Base-by-base conservation (phyloP, 2,329 filamentous ascomycete genomes). In the Cladosporium sp. region DNA sequence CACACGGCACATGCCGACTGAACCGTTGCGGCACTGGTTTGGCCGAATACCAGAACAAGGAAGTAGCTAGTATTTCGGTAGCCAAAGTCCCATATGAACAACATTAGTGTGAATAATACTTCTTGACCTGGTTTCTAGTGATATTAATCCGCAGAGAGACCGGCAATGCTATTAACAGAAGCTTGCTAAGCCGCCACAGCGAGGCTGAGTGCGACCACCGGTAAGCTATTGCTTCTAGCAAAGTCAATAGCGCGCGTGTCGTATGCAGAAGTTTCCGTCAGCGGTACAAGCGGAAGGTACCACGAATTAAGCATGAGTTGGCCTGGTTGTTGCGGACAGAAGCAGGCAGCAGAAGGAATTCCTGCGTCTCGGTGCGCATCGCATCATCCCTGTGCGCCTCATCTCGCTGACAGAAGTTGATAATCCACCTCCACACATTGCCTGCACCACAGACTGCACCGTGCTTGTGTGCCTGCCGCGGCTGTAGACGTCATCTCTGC, bases 241-340 rank as follows among this genome's bases (percentile, higher is more conserved):
- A 47, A 55, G 52, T 55, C 52, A 45, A 55, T 55, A 55, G 52
- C 25, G 50, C 37, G 50, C 28, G n/a, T 28, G 45, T 42, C 49
- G 50, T 42, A 53, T 19, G 36, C 36, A 53, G 50, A 53, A 53
- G 24, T 53, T 53, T 53, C 36, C 50, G 20, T 20, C 39, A 28
- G 50, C 17, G 45, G 45, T 48, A 25, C 28, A 25, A n/a, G 28
- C 17, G 45, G 28, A 20, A n/a, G 22, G 15, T 12, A n/a, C 22
- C 3, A 7, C 12, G 28, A 10, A 32, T 32, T 32, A 19, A 42
- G 22, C 17, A 20, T 22, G 39, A 42, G 39, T 17, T 12, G 39
- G 17, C 39, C 17, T 19, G 10, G 13, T 12, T 10, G 22, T 20
- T 22, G 4, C 39, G 22, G 22, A 42, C 39, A 22, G 39, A 19